Base-by-base conservation (phyloP, 257 asterid species). In the Perilla frutescens region DNA sequence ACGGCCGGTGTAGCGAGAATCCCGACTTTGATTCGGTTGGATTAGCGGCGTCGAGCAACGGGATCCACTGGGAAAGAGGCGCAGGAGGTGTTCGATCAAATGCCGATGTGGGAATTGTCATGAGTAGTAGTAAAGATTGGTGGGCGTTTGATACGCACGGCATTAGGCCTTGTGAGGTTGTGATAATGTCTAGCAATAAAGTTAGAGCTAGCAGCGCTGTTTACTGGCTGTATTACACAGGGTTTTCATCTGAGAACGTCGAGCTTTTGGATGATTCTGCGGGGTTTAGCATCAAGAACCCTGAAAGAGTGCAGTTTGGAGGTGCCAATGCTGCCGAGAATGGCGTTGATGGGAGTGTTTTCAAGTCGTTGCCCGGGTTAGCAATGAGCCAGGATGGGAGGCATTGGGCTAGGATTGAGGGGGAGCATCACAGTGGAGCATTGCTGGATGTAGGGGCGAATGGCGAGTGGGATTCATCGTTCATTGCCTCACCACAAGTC, bases 361-460 rank as follows among this genome's bases (percentile, higher is more conserved):
- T n/a, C 6, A 90, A 72, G 85, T 89, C 96, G 10, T 84, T 93
- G 81, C 96, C 97, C 5, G 98, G 97, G 0, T 84, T 93, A 59
- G 98, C 98, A 41, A 91, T 93, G 93, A 93, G 98, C 10, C 96
- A 93, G 63, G 98, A 93, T 65, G 98, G 98, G 58, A 82, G 96
- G 65, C 91, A 93, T 56, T 93, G 96, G 98, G 98, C 96, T 4
- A 82, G 98, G 75, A 89, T 93, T 43, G 98, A 93, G 55, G 98
- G 98, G 65, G 96, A 87, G 60, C 97, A 93, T 81, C 94, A 93
- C 70, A 91, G 91, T 64, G 97, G 98, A 36, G 92, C 97, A 36
- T 74, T 93, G 62, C 84, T 93, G 63, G 96, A 89, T 54, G 90
- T 84, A 0, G 97, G 98, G 7, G 50, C 82, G 1, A 77, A 79